These are phyloP conservation scores for Pseudonectria buxi DNA, from an alignment of 2,329 filamentous ascomycete genomes.

Conservation along the genomic window DNA sequence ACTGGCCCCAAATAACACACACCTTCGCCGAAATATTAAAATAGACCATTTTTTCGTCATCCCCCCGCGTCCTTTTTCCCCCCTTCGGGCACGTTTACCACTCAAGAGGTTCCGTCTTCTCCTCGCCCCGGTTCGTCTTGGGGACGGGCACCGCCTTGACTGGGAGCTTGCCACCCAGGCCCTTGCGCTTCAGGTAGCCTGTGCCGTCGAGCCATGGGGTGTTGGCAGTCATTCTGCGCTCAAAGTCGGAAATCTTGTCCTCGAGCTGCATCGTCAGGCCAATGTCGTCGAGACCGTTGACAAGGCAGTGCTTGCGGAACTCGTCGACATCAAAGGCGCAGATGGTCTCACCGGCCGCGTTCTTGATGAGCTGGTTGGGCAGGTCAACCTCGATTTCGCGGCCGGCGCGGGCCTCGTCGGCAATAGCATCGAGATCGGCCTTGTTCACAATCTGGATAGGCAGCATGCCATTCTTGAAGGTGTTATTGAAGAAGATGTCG, in stretches of 20 bases:
- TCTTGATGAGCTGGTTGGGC: constrained; percentile 74
- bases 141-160: constrained; percentile 64
- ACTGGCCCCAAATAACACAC: neutral
- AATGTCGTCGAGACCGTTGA: constrained; percentile 94
- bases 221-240: constrained; percentile 65
- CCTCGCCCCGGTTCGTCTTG: constrained; percentile 82
- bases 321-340: constrained; percentile 81
- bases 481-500: constrained; percentile 96
- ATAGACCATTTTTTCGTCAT: constrained; percentile 4
- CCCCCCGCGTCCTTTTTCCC: too few species aligned
- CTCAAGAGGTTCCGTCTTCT: constrained; percentile 77
- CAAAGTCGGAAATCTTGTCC: constrained; percentile 79
- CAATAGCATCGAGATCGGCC: constrained; percentile 60
- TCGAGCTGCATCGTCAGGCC: constrained; percentile 89
- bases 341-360: constrained; percentile 65
- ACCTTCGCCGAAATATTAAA: constrained; percentile 10
- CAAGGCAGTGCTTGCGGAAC: constrained; percentile 88
- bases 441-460: constrained; percentile 70
- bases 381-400: constrained; percentile 86
- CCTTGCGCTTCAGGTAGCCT: constrained; percentile 64
- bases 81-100: constrained; percentile 55
- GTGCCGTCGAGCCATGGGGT: constrained; percentile 90
- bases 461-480: constrained; percentile 99
- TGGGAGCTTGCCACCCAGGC: constrained; percentile 47
- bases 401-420: constrained; percentile 70